Percentiles rank a stretch among this genome's conserved stretches.
These are phyloP conservation scores for Xylaria telfairii DNA, from an alignment of 495 filamentous ascomycete genomes.

Conservation along the genomic window DNA sequence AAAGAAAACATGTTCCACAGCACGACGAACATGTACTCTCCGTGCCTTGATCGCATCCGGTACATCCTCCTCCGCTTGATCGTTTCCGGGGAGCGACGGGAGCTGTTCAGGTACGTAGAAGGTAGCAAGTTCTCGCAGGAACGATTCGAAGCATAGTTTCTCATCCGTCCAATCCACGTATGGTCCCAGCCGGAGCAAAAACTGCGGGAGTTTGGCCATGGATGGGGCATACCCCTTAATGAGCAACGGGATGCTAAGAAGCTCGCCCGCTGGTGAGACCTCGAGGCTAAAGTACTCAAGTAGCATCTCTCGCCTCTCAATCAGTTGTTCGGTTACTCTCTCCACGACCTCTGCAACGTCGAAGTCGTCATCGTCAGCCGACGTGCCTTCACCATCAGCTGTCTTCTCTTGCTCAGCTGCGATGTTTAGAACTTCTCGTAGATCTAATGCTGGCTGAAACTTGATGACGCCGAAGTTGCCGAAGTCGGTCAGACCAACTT, in stretches of 20 bases:
- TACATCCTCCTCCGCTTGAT: constrained; percentile 49
- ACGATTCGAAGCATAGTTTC: constrained; percentile 83
- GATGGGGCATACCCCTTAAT: constrained; percentile 87
- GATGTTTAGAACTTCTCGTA: constrained; percentile 73
- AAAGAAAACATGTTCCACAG: constrained; percentile 76
- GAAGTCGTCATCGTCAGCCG: constrained; percentile 58
- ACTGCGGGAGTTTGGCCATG: constrained; percentile 84
- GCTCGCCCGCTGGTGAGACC: constrained; percentile 76
- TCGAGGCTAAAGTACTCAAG: constrained; percentile 90
- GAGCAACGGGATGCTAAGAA: constrained; percentile 81
- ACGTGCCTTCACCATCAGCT: constrained; percentile 29
- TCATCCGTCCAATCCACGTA: constrained; percentile 87
- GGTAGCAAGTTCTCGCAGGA: constrained; percentile 83
- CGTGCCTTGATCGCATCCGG: constrained; percentile 62
- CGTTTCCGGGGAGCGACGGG: constrained; percentile 58
- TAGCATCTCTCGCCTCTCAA: constrained; percentile 83
- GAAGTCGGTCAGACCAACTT: constrained; percentile 94
- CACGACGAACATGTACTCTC: constrained; percentile 62
- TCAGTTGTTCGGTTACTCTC: constrained; percentile 63
- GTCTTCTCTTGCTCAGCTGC: constrained; percentile 72
- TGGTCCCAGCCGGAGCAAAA: constrained; percentile 87
- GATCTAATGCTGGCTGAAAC: constrained; percentile 75
- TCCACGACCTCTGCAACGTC: constrained; percentile 71
- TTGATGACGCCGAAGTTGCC: constrained; percentile 89
- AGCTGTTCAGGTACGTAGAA: constrained; percentile 92